Evolutionary conservation across 1,284 basidiomycete genomes (phyloP), one percentile per base, ranked within the genome.

Genomic region (Tilletia caries): DNA sequence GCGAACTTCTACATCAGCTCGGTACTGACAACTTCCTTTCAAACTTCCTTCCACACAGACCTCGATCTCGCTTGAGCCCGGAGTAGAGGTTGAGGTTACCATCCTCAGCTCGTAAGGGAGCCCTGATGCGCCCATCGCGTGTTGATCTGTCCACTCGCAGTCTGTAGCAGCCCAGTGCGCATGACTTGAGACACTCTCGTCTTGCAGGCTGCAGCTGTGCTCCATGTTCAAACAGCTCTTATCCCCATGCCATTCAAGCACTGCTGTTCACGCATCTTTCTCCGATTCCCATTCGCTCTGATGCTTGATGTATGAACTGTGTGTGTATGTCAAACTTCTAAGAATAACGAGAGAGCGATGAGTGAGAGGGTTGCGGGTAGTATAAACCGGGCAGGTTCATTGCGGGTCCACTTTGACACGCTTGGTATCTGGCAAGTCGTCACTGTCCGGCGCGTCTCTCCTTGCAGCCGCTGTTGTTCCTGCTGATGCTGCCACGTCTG

Each of bases 41-140:
- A 34, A 18, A 25, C n/a, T 25, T 41, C 29, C 70, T 52, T 58
- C 15, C 67, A 64, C 73, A 12, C 81, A 95, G 93, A 98, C 95
- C 75, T 94, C 92, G 85, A 97, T 98, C 87, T 93, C 92, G 86
- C 89, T 98, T 86, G 95, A 98, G 87, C 93, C 95, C 78, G 95
- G 95, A 87, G 95, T 98, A 76, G 95, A 98, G 87, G 95, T 98
- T 84, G 95, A 98, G 87, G 95, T 98, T 79, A 97, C 95, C 83
- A 97, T 98, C 86, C 94, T 93, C 81, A 85, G 76, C 75, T 74
- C 79, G 54, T 33, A 25, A 43, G 65, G 48, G 20, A 50, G 6
- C 18, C 48, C 1, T 50, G 20, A 50, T 50, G 18, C 48, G 23
- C 2, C 12, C 10, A 6, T 50, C 2, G 48, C 48, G 48, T 50